Evolutionary conservation across 306 rosid genomes (phyloP), one percentile per base, ranked within the genome.

Genomic region (Comarum palustre): DNA sequence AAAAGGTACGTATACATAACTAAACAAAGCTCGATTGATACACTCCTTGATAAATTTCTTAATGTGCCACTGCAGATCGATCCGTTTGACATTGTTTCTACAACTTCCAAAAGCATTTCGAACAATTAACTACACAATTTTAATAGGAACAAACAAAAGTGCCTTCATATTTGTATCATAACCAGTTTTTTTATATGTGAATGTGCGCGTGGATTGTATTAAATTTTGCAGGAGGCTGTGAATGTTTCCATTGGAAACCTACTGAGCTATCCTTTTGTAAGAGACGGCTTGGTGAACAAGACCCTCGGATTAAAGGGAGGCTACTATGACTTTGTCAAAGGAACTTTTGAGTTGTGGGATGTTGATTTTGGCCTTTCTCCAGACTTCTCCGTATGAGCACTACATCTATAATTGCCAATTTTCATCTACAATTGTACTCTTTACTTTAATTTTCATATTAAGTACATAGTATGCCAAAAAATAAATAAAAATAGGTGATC

Each of bases 231-330:
- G 98, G 98, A 94, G 79, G 91, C 97, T 3, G 98, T 94, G 87
- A 90, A 85, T 74, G 79, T 63, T 34, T 91, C 97, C 1, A 87
- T 94, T 57, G 98, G 95, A 71, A 89, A 91, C 85, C 81, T 94
- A 76, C 84, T 94, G n/a, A 89, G 90, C 66, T 91, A 94, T 66
- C 98, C 97, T 66, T 94, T 88, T 88, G 98, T 94, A 3, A 88
- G 98, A 80, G 96, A 91, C 1, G 97, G 95, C 1, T 80, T 94
- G 85, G 88, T 85, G 88, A 94, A 94, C 79, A 86, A 86, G 17
- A 91, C 97, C 25, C 85, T 94, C 39, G 84, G 82, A 75, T 72
- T 94, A 43, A 89, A 89, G 81, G 98, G 98, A 20, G 98, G 89
- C 46, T 68, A 94, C 84, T 94, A 94, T 73, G 95, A 94, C 90